Percentiles rank a stretch among this genome's conserved stretches.
phyloP scores from a whole-genome alignment of 768 basidiomycete species.

The Ramaria sp. region DNA sequence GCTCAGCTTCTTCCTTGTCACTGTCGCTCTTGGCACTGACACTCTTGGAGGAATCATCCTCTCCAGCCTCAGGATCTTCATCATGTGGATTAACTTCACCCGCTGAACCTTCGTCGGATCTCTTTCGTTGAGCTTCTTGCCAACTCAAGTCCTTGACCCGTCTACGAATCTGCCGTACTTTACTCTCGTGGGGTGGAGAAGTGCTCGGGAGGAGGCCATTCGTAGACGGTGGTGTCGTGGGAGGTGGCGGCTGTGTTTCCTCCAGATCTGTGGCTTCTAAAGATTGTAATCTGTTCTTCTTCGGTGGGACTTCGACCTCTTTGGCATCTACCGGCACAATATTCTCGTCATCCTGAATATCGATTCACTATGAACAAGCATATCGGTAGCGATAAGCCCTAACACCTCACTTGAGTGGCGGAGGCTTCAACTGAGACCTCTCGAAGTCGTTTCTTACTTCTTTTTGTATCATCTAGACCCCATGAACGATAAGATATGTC shows the following conservation, averaged over 20 bases:
- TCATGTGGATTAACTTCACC: conserved; percentile 38
- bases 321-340: background rate
- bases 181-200: conserved; percentile 72
- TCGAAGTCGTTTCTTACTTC: conserved; percentile 5
- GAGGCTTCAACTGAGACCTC: conserved; percentile 3
- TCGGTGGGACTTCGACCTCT: conserved; percentile 1
- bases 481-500: background rate
- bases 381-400: background rate
- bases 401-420: background rate
- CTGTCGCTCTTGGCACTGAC: conserved; percentile 9
- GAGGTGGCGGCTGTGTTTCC: conserved; percentile 17
- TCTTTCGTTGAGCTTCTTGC: conserved; percentile 29
- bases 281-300: conserved; percentile 7
- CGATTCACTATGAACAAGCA: background rate
- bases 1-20: conserved; percentile 2
- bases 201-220: conserved; percentile 23
- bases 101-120: conserved; percentile 1
- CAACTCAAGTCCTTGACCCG: conserved; percentile 71
- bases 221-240: conserved; percentile 17
- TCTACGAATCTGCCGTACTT: conserved; percentile 69
- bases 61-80: conserved; percentile 45
- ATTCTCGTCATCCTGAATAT: conserved; percentile 3
- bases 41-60: conserved; percentile 7
- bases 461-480: background rate
- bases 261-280: conserved; percentile 13